Evolutionary conservation across 116 monocot genomes (phyloP).

Genomic region (Dioscorea cayenensis): DNA sequence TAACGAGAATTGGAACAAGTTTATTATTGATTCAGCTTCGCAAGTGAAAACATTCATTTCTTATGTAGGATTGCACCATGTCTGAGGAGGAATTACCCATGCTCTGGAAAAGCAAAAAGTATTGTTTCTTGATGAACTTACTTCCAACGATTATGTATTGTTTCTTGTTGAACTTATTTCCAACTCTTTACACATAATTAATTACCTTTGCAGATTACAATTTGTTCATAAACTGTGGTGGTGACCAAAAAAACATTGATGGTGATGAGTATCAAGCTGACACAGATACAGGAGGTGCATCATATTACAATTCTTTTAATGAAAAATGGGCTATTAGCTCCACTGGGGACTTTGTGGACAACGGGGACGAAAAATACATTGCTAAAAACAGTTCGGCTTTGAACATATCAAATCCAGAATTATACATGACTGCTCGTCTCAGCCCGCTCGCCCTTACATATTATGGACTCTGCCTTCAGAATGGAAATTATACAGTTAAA

Average conservation of each 20-base stretch:
- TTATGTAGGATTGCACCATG: neutral
- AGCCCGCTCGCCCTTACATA: slow-evolving; percentile 67
- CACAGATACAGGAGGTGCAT: slow-evolving; percentile 5
- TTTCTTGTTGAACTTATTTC: too few relatives aligned
- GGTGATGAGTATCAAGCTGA: slow-evolving; percentile 52
- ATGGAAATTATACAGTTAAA: slow-evolving; percentile 57
- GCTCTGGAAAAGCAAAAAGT: neutral
- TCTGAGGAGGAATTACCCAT: neutral
- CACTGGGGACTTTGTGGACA: slow-evolving; percentile 51
- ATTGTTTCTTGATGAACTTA: too few relatives aligned
- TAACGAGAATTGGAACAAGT: too few relatives aligned
- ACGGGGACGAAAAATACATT: slow-evolving; percentile 17
- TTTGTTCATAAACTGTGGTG: slow-evolving; percentile 89
- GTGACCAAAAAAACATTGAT: slow-evolving; percentile 3
- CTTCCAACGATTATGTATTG: too few relatives aligned
- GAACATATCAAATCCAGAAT: slow-evolving; percentile 12
- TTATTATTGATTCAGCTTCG: neutral
- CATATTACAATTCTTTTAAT: neutral
- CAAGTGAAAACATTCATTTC: neutral
- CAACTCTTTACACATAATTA: too few relatives aligned
- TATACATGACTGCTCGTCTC: slow-evolving; percentile 60
- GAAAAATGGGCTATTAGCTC: slow-evolving; percentile 33
- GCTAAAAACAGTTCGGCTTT: slow-evolving; percentile 10
- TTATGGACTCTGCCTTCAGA: slow-evolving; percentile 67
- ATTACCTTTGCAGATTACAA: slow-evolving; percentile 38